These are phyloP conservation scores for Seiridium unicorne DNA, from an alignment of 2,329 filamentous ascomycete species.

Conservation along the genomic window DNA sequence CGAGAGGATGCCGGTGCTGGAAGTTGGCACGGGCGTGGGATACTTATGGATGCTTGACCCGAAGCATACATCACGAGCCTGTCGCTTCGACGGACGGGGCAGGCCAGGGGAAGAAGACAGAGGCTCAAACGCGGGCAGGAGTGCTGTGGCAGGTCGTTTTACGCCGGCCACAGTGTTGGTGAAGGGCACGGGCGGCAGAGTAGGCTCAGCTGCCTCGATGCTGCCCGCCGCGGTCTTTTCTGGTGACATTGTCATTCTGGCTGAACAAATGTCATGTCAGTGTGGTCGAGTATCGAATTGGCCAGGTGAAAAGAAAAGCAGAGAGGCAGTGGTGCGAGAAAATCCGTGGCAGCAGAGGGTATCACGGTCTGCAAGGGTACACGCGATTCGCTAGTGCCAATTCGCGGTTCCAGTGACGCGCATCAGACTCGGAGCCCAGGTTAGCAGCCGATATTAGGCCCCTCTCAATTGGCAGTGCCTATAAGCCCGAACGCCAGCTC, in stretches of 20 bases:
- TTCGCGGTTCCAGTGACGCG: slow-evolving; percentile 12
- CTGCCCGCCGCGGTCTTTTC: slow-evolving; percentile 8
- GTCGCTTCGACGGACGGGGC: slow-evolving; percentile 68
- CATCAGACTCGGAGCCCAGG: background rate
- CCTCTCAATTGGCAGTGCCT: background rate
- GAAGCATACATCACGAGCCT: slow-evolving; percentile 40
- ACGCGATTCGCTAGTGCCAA: slow-evolving; percentile 10
- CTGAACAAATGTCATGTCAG: background rate
- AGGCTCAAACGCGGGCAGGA: slow-evolving; percentile 78
- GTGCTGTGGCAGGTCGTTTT: slow-evolving; percentile 63
- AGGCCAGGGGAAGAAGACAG: slow-evolving; percentile 75
- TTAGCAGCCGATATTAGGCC: slow-evolving; percentile 5
- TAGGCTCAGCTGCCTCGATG: slow-evolving; percentile 25
- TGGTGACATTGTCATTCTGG: slow-evolving; percentile 7
- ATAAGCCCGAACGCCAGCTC: background rate
- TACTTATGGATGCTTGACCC: slow-evolving; percentile 63
- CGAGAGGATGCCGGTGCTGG: slow-evolving; percentile 85
- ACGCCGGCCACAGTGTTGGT: slow-evolving; percentile 37
- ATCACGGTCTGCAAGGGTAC: slow-evolving; percentile 12
- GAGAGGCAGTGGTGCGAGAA: slow-evolving; percentile 9
- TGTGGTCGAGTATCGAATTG: background rate
- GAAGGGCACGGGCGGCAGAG: slow-evolving; percentile 27
- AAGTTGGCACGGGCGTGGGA: slow-evolving; percentile 91
- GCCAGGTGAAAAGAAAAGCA: slow-evolving; percentile 2
- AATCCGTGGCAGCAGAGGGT: slow-evolving; percentile 6